Conservation (phyloP, 768 basidiomycete species). For the Lactarius trivialis region DNA sequence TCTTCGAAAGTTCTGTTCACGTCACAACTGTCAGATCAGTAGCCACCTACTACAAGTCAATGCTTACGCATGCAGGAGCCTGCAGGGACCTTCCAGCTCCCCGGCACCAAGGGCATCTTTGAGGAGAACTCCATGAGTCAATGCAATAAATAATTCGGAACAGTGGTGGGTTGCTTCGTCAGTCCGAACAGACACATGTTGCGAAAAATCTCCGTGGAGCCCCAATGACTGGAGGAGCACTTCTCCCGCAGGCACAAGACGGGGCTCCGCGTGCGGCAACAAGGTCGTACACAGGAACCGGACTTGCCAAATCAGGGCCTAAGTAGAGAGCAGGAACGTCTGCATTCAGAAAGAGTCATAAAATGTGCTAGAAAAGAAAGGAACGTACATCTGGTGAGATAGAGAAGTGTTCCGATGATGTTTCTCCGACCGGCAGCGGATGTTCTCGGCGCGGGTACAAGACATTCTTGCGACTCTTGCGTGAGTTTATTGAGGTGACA, state of each 20-base stretch:
- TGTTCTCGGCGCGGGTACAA: too few relatives aligned
- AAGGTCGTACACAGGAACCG: not conserved
- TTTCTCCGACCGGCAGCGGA: too few relatives aligned
- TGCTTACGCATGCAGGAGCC: not conserved
- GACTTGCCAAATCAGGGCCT: not conserved
- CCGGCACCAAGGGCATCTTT: not conserved
- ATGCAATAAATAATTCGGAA: not conserved
- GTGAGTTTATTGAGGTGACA: too few relatives aligned
- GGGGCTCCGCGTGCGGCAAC: too few relatives aligned
- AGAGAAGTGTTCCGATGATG: not conserved
- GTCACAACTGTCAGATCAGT: too few relatives aligned
- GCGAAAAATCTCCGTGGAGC: too few relatives aligned
- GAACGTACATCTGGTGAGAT: not conserved
- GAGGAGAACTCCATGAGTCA: not conserved
- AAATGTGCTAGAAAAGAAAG: not conserved
- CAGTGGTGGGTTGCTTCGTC: not conserved
- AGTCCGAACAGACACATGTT: too few relatives aligned
- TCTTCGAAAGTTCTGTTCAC: too few relatives aligned
- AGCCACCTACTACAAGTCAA: too few relatives aligned
- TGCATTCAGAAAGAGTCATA: not conserved
- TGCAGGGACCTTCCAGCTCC: not conserved
- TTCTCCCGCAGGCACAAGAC: not conserved
- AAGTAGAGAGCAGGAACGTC: not conserved
- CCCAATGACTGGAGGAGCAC: not conserved
- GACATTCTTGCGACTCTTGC: too few relatives aligned